These are phyloP conservation scores for Entamoeba histolytica DNA, from an alignment of 208 protist species.

Conservation along the genomic window DNA sequence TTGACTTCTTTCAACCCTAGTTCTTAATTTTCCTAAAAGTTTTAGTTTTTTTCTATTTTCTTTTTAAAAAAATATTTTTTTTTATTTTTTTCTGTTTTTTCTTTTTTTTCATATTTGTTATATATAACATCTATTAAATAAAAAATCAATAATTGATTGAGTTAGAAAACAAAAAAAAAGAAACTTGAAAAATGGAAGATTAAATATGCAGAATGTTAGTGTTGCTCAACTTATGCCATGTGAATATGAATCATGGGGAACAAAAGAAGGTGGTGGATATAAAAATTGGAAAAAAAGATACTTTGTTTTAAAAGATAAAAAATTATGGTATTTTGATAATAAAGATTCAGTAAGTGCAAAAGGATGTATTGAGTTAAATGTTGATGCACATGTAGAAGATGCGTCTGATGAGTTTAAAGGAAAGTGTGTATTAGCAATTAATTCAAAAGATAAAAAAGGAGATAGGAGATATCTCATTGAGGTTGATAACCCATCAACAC, in stretches of 20 bases:
- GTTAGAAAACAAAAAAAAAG: not conserved
- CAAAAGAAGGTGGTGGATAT: not conserved
- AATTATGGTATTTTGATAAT: not conserved
- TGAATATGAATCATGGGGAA: not conserved
- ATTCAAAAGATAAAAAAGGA: not conserved
- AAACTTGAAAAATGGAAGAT: no score
- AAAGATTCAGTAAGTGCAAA: not conserved
- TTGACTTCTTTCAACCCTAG: not conserved
- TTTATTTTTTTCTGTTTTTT: not conserved
- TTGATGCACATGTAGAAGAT: not conserved
- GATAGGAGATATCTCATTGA: not conserved
- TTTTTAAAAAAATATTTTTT: not conserved
- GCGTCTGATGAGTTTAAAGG: not conserved
- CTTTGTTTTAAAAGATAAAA: not conserved
- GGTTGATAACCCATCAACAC: not conserved
- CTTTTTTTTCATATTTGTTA: not conserved
- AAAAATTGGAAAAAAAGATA: not conserved
- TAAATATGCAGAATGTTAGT: not conserved
- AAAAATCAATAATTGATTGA: not conserved
- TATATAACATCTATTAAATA: not conserved
- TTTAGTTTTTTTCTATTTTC: not conserved
- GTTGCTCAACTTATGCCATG: not conserved
- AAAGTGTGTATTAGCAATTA: not conserved
- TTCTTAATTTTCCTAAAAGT: not conserved
- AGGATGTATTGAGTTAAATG: not conserved